phyloP scores from a whole-genome alignment of 768 basidiomycete genomes.

The Lanmaoa rubissima region DNA sequence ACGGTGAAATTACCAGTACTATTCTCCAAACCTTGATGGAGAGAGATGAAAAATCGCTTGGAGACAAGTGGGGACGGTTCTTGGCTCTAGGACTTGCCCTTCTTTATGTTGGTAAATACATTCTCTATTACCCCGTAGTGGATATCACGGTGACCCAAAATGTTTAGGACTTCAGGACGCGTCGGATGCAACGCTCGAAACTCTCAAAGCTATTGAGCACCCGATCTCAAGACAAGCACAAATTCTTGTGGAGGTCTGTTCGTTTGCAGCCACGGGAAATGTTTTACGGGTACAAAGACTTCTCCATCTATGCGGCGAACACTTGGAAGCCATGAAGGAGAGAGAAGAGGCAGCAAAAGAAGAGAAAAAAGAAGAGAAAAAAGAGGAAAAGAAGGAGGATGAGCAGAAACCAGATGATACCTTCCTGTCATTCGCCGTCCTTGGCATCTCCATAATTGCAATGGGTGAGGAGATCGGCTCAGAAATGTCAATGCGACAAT shows the following conservation, averaged over 20 bases:
- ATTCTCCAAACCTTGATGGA: constrained; percentile 94
- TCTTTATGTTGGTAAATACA: constrained; percentile 76
- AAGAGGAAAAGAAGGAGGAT: constrained; percentile 60
- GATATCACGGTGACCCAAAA: constrained; percentile 7
- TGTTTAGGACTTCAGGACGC: constrained; percentile 81
- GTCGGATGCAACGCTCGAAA: constrained; percentile 91
- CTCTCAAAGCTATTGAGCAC: constrained; percentile 90
- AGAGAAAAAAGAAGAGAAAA: constrained; percentile 54
- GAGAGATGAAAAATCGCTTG: constrained; percentile 66
- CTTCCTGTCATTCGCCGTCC: constrained; percentile 89
- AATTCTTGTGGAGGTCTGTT: constrained; percentile 89
- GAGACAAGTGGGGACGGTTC: constrained; percentile 94
- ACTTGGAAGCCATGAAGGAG: constrained; percentile 54
- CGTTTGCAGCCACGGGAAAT: constrained; percentile 93
- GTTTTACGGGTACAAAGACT: constrained; percentile 90
- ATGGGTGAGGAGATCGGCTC: constrained; percentile 99
- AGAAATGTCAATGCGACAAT: constrained; percentile 96
- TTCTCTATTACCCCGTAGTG: not conserved
- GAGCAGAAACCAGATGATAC: constrained; percentile 61
- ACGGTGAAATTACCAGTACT: constrained; percentile 86
- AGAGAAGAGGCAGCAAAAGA: constrained; percentile 35
- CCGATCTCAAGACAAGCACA: constrained; percentile 88
- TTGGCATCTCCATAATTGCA: constrained; percentile 90
- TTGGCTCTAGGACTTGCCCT: constrained; percentile 87
- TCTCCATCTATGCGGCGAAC: constrained; percentile 93